Base-by-base conservation (phyloP, 495 filamentous ascomycete species). In the Baudoinia panamericana region DNA sequence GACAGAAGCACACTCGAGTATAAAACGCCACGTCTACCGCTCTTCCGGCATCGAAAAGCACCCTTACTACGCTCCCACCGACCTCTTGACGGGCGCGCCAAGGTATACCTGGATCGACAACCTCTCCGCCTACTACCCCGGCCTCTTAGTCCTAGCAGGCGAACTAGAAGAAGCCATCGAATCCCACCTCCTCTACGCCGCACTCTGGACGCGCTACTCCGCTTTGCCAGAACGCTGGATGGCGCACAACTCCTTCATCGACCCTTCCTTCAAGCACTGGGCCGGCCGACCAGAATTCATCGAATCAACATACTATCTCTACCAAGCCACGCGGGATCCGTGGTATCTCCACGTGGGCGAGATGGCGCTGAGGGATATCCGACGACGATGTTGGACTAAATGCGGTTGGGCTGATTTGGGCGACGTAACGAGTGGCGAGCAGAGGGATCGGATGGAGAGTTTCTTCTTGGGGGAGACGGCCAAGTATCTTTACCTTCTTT, bases 341-440 rank as follows among this genome's bases (percentile, higher is more conserved):
- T 97, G 88, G 86, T 94, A 93, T 62, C 65, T 96, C 9, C 80
- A 94, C 56, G 81, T 88, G 21, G 90, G 88, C 16, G 92, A 96
- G 59, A 96, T 96, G 90, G 78, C 80, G 0, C 67, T 94, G 43
- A 72, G 80, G 28, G 90, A 97, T 56, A 78, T 97, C 48, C 80
- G 82, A 46, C 66, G 83, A 30, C 72, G 92, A 29, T 97, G 90
- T 58, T 93, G 84, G 83, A 86, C 85, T 2, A 73, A 75, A 36
- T 97, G 90, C 54, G 90, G 90, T 36, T 96, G 85, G 86, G 82
- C 90, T 4, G 88, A 88, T 0, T 67, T 97, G n/a, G 81, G 93
- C 51, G 83, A 96, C 60, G 90, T 97, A 8, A 66, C 79, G 22
- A 85, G 71, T 29, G 92, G 88, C 0, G 82, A 95, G 58, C 76